Evolutionary conservation across 345 rosid genomes (phyloP).

Genomic region (Lepidium aucheri): DNA sequence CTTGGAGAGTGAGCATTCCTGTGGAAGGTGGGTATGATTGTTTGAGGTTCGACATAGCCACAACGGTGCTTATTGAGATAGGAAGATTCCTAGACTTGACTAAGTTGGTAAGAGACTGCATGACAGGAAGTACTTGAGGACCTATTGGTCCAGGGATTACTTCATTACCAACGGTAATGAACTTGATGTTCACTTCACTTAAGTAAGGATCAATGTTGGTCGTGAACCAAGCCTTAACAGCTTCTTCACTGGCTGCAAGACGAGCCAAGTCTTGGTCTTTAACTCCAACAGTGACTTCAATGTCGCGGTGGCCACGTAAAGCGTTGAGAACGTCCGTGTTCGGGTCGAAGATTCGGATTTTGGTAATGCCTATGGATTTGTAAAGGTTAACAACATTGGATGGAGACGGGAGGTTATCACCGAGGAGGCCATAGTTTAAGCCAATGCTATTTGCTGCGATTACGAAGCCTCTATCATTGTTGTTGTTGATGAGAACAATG

Average conservation of each 20-base stretch:
- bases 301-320: constrained; percentile 7
- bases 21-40: constrained; percentile 38
- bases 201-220: constrained; percentile 23
- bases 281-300: constrained; percentile 24
- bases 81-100: background rate
- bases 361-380: constrained; percentile 14
- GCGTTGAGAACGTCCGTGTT: constrained; percentile 22
- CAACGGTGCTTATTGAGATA: constrained; percentile 20
- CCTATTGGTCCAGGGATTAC: constrained; percentile 26
- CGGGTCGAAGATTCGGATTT: constrained; percentile 35
- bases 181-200: constrained; percentile 18
- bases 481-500: background rate
- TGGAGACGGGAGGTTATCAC: constrained; percentile 37
- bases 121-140: constrained; percentile 22
- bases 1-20: constrained; percentile 7
- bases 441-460: constrained; percentile 5
- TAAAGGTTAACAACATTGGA: constrained; percentile 30
- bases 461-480: background rate
- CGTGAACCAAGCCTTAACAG: constrained; percentile 20
- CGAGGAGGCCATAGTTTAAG: constrained; percentile 35
- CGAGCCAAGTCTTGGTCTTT: constrained; percentile 26
- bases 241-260: constrained; percentile 19
- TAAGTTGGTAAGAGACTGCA: constrained; percentile 22
- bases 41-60: constrained; percentile 2
- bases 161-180: constrained; percentile 37